Base-by-base conservation (phyloP, 2,329 filamentous ascomycete genomes). In the Colletotrichum simmondsii region DNA sequence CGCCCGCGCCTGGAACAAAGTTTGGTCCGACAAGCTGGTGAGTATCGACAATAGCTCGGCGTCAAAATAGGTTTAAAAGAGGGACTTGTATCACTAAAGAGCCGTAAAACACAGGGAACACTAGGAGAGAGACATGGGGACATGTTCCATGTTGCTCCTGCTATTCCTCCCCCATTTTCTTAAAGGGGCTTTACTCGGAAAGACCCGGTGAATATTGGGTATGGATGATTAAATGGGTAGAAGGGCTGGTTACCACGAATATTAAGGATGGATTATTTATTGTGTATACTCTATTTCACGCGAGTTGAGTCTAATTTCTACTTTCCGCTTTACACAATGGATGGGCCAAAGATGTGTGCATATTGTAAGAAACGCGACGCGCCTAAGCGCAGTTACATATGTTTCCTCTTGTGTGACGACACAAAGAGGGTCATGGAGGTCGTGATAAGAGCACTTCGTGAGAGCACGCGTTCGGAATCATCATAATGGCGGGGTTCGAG, bases 21-120 rank as follows among this genome's bases (percentile, higher is more conserved):
- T 94, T 93, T 82, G 92, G 92, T 6, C 92, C 92, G 1, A 75
- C 79, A 52, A 80, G 77, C 24, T 92, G 90, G 90, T 88, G 76
- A 75, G n/a, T 26, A 59, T 24, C 46, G 30, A 49, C 32, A 58
- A 35, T 19, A 26, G 35, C 22, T n/a, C 37, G 64, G 69, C 65
- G 69, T 14, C 59, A 49, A n/a, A 49, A 58, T 19, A 42, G 37
- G 42, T 16, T 26, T n/a, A 8, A 22, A 22, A 62, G 4, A 14
- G 11, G 30, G 26, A 26, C 69, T 63, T 42, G 62, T 65, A 65
- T 35, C 52, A 57, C 62, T 65, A 57, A 65, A 65, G 52, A 35
- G 24, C 16, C n/a, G 4, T 16, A 5, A 11, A 57, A 42, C 53
- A 65, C 52, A 56, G 62, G 62, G 62, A 64, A 37, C 30, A 37